phyloP scores from a whole-genome alignment of 108 stramenopile genomes.

The Epipyxis sp. region DNA sequence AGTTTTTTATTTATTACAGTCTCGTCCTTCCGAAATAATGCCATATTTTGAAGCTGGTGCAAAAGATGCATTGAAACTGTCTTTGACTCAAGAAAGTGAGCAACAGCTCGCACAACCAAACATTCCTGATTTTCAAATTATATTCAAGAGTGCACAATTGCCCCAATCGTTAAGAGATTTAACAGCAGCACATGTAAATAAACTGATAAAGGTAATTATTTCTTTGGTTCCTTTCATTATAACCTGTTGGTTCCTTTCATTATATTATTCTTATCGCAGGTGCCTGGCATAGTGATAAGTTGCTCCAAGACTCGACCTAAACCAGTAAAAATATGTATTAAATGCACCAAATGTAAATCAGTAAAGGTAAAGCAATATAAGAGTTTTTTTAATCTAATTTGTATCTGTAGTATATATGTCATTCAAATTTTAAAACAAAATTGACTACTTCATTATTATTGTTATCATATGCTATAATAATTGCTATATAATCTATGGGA shows the following conservation, averaged over 20 bases:
- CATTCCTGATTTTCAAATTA: slow-evolving; percentile 46
- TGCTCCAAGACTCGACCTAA: slow-evolving; percentile 73
- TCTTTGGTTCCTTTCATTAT: background rate
- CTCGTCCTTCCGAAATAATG: slow-evolving; percentile 43
- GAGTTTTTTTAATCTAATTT: too few relatives aligned
- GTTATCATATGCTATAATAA: too few relatives aligned
- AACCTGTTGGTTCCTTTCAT: background rate
- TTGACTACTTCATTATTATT: too few relatives aligned
- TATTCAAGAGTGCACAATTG: slow-evolving; percentile 47
- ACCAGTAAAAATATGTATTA: slow-evolving; percentile 70
- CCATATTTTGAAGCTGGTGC: slow-evolving; percentile 54
- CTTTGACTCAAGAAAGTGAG: slow-evolving; percentile 34
- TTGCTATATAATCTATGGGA: too few relatives aligned
- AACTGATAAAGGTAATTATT: slow-evolving; percentile 63
- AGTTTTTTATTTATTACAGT: slow-evolving; percentile 34
- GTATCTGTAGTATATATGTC: too few relatives aligned
- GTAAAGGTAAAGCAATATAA: slow-evolving; percentile 52
- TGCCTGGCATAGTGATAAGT: slow-evolving; percentile 92
- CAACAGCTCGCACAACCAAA: slow-evolving; percentile 42
- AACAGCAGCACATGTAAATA: slow-evolving; percentile 87
- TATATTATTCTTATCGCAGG: background rate
- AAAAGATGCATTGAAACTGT: slow-evolving; percentile 48
- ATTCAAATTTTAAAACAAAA: too few relatives aligned
- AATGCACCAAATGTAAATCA: slow-evolving; percentile 75
- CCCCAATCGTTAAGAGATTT: slow-evolving; percentile 77